Percentiles rank a stretch among this genome's conserved stretches.
These are phyloP conservation scores for Coemansia sp. DNA, from an alignment of 192 early-diverging fungal species.

Conservation along the genomic window DNA sequence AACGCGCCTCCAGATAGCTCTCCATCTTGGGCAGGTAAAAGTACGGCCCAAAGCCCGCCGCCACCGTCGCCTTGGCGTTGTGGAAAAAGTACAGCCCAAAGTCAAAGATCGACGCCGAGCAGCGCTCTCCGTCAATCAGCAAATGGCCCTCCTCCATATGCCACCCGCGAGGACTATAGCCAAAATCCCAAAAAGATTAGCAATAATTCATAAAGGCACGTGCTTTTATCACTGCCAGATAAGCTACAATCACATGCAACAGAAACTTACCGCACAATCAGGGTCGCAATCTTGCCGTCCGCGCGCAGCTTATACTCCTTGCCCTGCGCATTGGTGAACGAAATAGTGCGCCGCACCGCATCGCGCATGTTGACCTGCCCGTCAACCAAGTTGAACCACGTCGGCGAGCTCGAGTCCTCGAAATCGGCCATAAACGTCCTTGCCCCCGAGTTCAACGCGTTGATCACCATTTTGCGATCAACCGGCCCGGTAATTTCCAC, in stretches of 20 bases:
- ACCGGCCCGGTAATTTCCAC: constrained; percentile 98
- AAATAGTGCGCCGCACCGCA: constrained; percentile 83
- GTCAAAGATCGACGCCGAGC: constrained; percentile 96
- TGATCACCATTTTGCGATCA: constrained; percentile 99
- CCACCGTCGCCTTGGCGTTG: constrained; percentile 83
- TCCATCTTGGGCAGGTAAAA: constrained; percentile 99
- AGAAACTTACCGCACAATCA: constrained; percentile 75
- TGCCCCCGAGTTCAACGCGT: constrained; percentile 94
- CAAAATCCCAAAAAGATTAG: constrained; percentile 10
- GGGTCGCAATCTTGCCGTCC: constrained; percentile 85
- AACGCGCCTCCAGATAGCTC: constrained; percentile 92
- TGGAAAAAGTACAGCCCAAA: constrained; percentile 99
- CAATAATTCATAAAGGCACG: not conserved
- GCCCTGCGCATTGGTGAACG: constrained; percentile 81
- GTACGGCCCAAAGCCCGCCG: constrained; percentile 92
- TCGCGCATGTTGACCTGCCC: constrained; percentile 96
- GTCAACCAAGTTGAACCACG: constrained; percentile 89
- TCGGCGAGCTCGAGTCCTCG: constrained; percentile 97
- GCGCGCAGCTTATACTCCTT: constrained; percentile 92
- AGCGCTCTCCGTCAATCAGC: constrained; percentile 85
- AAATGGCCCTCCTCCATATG: constrained; percentile 98
- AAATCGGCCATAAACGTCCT: constrained; percentile 98
- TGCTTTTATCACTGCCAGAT: not conserved
- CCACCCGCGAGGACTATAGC: constrained; percentile 88
- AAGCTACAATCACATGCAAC: constrained; percentile 3